Evolutionary conservation across 139 green algal species (phyloP), one percentile per base, ranked within the genome.

Genomic region (Choricystis sp.): DNA sequence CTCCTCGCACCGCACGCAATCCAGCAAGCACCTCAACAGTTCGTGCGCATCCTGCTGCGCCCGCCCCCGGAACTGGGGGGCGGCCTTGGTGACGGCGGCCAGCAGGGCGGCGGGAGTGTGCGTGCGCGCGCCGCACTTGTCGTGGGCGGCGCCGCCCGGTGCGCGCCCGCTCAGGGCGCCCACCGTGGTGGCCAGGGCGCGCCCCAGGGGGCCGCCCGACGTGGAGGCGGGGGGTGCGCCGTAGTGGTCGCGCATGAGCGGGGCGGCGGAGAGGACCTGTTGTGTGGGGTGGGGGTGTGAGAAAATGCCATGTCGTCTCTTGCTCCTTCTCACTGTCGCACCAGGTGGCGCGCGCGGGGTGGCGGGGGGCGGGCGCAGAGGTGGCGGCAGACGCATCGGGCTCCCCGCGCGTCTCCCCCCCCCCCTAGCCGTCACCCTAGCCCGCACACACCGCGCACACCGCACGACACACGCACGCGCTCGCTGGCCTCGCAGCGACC

Each of bases 31-130:
- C 24, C 72, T 68, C 72, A 88, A 67, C 40, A 84, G 67, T 72
- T 88, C 81, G 58, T 88, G 81, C 31, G 72, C 78, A 69, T 88
- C 81, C 27, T 88, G 79, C 69, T 88, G 79, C 63, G 85, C 69
- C 48, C 73, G 63, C 9, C 80, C 82, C 68, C 81, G 69, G 31
- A 88, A 87, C 52, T 72, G 65, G 0, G 81, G 75, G 0, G 79
- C 77, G 3, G 75, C 64, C 27, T 70, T 74, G 71, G 71, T 76
- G 29, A 91, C 61, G 2, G 80, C 81, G 0, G 77, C 70, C 30
- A 88, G 74, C 58, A 91, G 66, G 24, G 68, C 57, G 26, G 74
- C 64, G 4, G 84, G 83, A 66, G 81, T 88, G 75, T 89, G 85
- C 4, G 62, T 60, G n/a, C 23, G 4, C 19, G 31, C 27, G 28